Base-by-base conservation (phyloP, 2,329 filamentous ascomycete genomes). In the Torrubiella hemipterigena region DNA sequence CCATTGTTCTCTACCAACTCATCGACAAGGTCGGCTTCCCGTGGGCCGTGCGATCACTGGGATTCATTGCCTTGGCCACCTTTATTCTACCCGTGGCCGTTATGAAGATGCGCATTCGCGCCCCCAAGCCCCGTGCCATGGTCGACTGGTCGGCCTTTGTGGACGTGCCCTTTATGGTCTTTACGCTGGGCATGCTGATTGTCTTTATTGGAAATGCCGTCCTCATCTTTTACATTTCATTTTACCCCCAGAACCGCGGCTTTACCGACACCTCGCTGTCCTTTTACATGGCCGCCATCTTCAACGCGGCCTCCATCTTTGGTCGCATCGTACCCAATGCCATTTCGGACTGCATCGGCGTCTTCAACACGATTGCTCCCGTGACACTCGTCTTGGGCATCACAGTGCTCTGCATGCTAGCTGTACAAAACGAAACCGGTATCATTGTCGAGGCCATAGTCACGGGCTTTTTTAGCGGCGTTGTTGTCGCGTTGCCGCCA, bases 291-390 rank as follows among this genome's bases (percentile, higher is more conserved):
- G 58, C 91, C n/a, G 77, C 82, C 2, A 75, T 93, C 34, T 64
- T 93, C 44, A 93, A 91, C 49, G 80, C 73, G 0, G 81, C 77
- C 9, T 83, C 76, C 0, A 74, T 81, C 20, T 58, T 91, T 10
- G 86, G 86, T 1, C 73, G 86, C 13, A 77, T 75, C 47, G 56
- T 84, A 1, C 81, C 83, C 0, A 49, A 48, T 1, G 35, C 57
- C 0, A 28, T 60, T 1, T 53, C 56, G 0, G 47, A 52, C 4
- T 41, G 36, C 0, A 24, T 52, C 0, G 58, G 58, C 0, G 39
- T 51, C 0, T 44, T 63, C 24, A 61, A 61, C 34, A 24, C 22
- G 12, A 24, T 24, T 11, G 22, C 14, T 6, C 22, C 22, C 6
- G 14, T 24, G 22, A 14, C 22, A 14, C 6, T 24, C 6, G 12